Conservation (phyloP, 805 yeast genomes). For the Ogataea wickerhamii region DNA sequence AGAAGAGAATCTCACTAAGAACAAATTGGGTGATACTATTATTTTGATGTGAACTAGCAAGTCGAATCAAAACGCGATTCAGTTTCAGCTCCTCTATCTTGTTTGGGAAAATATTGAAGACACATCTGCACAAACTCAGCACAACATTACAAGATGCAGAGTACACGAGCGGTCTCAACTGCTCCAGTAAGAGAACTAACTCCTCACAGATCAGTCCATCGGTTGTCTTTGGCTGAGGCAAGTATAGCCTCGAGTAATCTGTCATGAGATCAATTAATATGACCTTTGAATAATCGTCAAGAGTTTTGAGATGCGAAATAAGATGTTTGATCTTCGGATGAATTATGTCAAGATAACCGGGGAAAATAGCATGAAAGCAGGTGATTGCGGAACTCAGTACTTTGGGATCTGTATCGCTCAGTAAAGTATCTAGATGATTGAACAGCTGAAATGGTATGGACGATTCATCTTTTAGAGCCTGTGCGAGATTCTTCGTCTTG, state of each 20-base stretch:
- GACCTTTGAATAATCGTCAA: constrained; percentile 75
- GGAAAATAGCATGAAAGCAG: constrained; percentile 50
- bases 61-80: constrained; percentile 44
- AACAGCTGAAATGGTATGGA: constrained; percentile 48
- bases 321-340: constrained; percentile 64
- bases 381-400: constrained; percentile 72
- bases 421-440: constrained; percentile 46
- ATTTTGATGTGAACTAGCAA: constrained; percentile 10
- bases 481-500: constrained; percentile 9
- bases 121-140: constrained; percentile 55
- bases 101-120: constrained; percentile 57
- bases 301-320: constrained; percentile 36
- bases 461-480: constrained; percentile 25
- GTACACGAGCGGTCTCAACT: constrained; percentile 44
- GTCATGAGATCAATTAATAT: constrained; percentile 58
- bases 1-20: constrained; percentile 21
- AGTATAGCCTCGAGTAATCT: constrained; percentile 58
- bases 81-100: constrained; percentile 45
- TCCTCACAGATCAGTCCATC: constrained; percentile 48
- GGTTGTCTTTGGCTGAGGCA: constrained; percentile 46
- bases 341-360: constrained; percentile 57
- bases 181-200: constrained; percentile 47
- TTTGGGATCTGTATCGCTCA: constrained; percentile 60
- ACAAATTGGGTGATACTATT: constrained; percentile 8
- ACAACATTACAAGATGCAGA: constrained; percentile 58